Conservation (phyloP, 768 basidiomycete species). For the Mycena vulgaris region DNA sequence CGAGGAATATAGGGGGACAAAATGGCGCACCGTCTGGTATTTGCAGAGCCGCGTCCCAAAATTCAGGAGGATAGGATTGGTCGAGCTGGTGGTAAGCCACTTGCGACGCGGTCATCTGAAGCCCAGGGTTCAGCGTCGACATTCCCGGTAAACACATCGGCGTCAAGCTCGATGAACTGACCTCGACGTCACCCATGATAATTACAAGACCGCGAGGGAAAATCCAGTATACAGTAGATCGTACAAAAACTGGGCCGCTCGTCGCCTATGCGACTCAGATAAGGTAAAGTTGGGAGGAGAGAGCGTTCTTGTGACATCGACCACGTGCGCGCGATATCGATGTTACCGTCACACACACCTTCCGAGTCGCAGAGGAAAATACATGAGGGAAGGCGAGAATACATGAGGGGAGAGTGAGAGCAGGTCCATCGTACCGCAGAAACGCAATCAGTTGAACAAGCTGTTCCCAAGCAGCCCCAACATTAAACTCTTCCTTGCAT, state of each 20-base stretch:
- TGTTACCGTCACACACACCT: too few species aligned
- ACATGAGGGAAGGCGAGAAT: too few species aligned
- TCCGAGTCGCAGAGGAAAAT: background rate
- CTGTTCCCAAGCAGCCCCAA: slow-evolving; percentile 20
- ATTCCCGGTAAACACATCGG: background rate
- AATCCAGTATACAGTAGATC: background rate
- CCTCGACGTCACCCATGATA: slow-evolving; percentile 15
- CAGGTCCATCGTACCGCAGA: too few species aligned
- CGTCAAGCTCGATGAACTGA: slow-evolving; percentile 8
- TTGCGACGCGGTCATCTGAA: slow-evolving; percentile 18
- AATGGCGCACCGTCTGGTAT: slow-evolving; percentile 4
- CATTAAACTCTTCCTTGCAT: slow-evolving; percentile 10
- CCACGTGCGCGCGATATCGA: slow-evolving; percentile 21
- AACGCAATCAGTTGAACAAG: slow-evolving; percentile 24
- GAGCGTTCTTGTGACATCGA: background rate
- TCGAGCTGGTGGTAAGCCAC: slow-evolving; percentile 4
- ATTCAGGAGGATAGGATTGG: background rate
- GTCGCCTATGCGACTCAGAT: background rate
- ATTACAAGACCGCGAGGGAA: background rate
- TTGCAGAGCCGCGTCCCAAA: slow-evolving; percentile 11
- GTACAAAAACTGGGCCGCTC: background rate
- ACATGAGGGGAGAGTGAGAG: too few species aligned
- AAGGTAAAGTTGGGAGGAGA: background rate
- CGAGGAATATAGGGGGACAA: background rate
- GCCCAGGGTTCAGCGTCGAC: background rate